phyloP scores from a whole-genome alignment of 768 basidiomycete genomes.

The Tylopilus sp. region DNA sequence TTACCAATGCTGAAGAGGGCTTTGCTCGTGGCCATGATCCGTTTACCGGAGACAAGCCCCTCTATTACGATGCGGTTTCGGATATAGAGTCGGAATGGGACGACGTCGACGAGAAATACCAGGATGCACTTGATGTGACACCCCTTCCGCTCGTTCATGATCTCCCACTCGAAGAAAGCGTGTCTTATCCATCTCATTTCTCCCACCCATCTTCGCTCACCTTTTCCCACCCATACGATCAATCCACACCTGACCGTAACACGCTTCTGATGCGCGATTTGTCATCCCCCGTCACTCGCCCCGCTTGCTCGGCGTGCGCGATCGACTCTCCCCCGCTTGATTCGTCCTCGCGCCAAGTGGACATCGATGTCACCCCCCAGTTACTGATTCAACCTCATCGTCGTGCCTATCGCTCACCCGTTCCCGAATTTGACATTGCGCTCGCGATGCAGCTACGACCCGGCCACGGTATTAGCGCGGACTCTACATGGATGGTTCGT shows the following conservation, averaged over 20 bases:
- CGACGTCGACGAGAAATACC: conserved; percentile 29
- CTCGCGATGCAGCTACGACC: conserved; percentile 77
- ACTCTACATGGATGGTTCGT: conserved; percentile 75
- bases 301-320: conserved; percentile 32
- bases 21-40: not conserved
- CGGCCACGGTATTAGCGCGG: conserved; percentile 65
- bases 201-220: conserved; percentile 12
- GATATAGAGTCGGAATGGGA: conserved; percentile 25
- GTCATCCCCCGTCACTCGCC: conserved; percentile 16
- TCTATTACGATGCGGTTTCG: conserved; percentile 10
- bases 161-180: conserved; percentile 18
- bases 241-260: conserved; percentile 8
- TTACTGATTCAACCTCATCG: conserved; percentile 20
- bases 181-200: conserved; percentile 4
- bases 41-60: conserved; percentile 1
- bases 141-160: conserved; percentile 17
- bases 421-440: conserved; percentile 57
- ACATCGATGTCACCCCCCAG: conserved; percentile 5
- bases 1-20: conserved; percentile 4
- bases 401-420: conserved; percentile 38
- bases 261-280: conserved; percentile 13
- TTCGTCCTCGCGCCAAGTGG: conserved; percentile 7
- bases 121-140: conserved; percentile 28
- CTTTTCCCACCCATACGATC: conserved; percentile 6
- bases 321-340: conserved; percentile 20